Percentiles rank a stretch among this genome's conserved stretches.
Conservation (phyloP, 306 rosid genomes). For the Acacia acuminata region DNA sequence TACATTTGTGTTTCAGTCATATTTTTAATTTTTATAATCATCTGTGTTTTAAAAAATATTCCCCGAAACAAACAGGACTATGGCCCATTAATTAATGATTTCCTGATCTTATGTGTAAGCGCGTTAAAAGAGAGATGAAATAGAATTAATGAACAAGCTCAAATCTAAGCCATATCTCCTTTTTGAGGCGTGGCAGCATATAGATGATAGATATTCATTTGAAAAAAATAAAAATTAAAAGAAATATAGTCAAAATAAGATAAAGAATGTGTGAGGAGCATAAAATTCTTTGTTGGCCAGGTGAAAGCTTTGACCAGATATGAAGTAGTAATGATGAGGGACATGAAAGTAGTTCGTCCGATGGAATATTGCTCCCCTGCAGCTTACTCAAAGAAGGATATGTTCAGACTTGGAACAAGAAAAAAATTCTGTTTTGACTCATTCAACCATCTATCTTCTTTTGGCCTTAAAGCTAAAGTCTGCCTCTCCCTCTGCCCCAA, state of each 20-base stretch:
- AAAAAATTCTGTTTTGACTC: conserved; percentile 16
- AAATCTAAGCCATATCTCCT: neutral
- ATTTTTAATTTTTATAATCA: too few relatives aligned
- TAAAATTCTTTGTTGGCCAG: neutral
- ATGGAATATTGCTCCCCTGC: neutral
- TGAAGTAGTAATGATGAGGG: conserved; percentile 1
- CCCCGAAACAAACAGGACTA: neutral
- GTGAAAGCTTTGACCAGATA: conserved; percentile 18
- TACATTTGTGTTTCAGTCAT: too few relatives aligned
- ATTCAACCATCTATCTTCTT: neutral
- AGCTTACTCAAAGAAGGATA: conserved; percentile 23
- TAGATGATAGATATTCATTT: neutral
- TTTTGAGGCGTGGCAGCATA: neutral
- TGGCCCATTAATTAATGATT: neutral
- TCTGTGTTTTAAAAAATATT: too few relatives aligned
- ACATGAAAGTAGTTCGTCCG: neutral
- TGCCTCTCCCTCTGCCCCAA: neutral
- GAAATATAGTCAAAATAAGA: neutral
- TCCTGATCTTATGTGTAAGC: neutral
- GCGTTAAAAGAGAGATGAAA: neutral
- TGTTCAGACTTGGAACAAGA: neutral
- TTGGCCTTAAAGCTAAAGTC: neutral
- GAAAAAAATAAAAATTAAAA: too few relatives aligned
- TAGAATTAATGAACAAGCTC: neutral
- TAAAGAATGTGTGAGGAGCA: neutral